Conservation (phyloP, 495 filamentous ascomycete species). For the Aspergillus ostianus region DNA sequence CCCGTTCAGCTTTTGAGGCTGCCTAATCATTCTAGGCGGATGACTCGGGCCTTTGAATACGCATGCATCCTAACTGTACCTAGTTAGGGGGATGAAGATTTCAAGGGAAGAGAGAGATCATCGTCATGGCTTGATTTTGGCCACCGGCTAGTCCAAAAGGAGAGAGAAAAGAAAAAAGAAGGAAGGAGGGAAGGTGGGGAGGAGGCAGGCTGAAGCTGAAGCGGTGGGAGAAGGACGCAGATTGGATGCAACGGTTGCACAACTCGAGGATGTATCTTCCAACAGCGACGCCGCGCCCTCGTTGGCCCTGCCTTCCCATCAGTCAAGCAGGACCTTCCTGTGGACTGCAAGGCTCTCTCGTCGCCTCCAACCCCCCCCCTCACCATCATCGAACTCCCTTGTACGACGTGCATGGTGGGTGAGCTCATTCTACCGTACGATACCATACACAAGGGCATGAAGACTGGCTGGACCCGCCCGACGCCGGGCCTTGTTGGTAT, state of each 20-base stretch:
- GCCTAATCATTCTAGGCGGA: neutral
- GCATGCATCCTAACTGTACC: neutral
- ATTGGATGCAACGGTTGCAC: slow-evolving; percentile 24
- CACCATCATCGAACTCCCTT: slow-evolving; percentile 16
- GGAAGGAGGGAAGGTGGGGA: neutral
- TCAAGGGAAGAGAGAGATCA: neutral
- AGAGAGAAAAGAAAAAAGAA: neutral
- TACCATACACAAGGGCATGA: slow-evolving; percentile 11
- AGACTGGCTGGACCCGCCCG: slow-evolving; percentile 12
- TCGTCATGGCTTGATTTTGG: neutral
- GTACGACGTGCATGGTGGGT: slow-evolving; percentile 27
- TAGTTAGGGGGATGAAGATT: neutral
- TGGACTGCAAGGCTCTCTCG: slow-evolving; percentile 15
- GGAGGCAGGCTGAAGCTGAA: slow-evolving; percentile 9
- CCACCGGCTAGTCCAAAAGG: neutral
- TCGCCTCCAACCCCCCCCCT: neutral
- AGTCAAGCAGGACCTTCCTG: slow-evolving; percentile 11
- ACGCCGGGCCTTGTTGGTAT: slow-evolving; percentile 6
- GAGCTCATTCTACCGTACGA: slow-evolving; percentile 12
- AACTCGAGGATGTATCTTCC: slow-evolving; percentile 4
- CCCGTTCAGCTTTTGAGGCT: neutral
- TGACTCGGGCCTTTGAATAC: neutral
- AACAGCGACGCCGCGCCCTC: slow-evolving; percentile 10
- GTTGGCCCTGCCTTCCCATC: slow-evolving; percentile 16
- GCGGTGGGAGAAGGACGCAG: slow-evolving; percentile 1